Conservation (phyloP, 1,139 yeast species). For the Saccharomycopsis crataegensis region DNA sequence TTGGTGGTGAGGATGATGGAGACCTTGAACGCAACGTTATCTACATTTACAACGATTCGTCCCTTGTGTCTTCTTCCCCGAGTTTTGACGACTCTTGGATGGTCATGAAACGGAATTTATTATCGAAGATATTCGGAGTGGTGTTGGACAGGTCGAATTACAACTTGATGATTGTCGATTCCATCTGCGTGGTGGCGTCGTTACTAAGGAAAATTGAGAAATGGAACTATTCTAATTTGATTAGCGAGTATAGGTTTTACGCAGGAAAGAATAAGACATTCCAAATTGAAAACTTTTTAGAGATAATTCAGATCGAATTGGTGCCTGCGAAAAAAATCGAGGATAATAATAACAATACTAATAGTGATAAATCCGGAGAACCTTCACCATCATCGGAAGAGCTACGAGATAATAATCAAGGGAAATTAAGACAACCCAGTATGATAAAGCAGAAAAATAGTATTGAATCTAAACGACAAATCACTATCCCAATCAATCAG, state of each 20-base stretch:
- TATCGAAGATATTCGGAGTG: slow-evolving; percentile 50
- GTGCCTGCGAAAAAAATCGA: slow-evolving; percentile 32
- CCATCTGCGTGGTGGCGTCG: slow-evolving; percentile 74
- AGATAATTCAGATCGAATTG: slow-evolving; percentile 54
- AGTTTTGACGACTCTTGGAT: slow-evolving; percentile 52
- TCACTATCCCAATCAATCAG: too few species aligned
- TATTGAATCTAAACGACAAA: too few species aligned
- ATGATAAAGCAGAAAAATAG: too few species aligned
- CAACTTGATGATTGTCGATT: slow-evolving; percentile 70
- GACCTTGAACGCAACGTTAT: neutral
- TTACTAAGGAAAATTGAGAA: slow-evolving; percentile 73
- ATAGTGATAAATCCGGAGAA: neutral
- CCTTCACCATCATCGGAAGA: neutral
- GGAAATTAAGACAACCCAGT: too few species aligned
- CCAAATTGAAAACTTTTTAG: slow-evolving; percentile 76
- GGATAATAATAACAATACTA: neutral
- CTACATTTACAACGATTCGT: slow-evolving; percentile 13
- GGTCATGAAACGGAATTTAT: slow-evolving; percentile 54
- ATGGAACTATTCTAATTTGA: slow-evolving; percentile 81
- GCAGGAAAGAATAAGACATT: slow-evolving; percentile 70
- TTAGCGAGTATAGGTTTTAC: slow-evolving; percentile 77
- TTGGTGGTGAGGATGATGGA: neutral
- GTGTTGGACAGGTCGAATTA: slow-evolving; percentile 58
- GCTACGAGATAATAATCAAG: neutral
- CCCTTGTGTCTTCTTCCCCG: neutral